Conservation (phyloP, 1,284 basidiomycete genomes). For the Sphaerobolus stellatus region DNA sequence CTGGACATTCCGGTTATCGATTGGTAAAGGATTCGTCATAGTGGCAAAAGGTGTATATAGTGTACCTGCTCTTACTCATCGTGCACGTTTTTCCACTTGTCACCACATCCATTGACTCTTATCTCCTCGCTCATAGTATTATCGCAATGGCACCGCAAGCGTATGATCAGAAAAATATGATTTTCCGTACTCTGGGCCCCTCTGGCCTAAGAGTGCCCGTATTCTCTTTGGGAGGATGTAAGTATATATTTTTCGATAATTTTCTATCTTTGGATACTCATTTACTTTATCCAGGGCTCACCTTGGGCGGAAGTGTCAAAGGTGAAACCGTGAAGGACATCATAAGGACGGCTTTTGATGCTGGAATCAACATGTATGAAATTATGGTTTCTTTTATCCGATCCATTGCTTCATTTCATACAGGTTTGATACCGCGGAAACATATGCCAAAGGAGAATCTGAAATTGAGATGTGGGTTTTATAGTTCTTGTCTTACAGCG, state of each 20-base stretch:
- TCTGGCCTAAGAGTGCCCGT: slow-evolving; percentile 76
- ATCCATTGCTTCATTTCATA: no score
- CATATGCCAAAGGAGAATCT: slow-evolving; percentile 69
- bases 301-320: slow-evolving; percentile 66
- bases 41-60: no score
- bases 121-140: no score
- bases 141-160: no score
- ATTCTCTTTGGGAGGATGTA: slow-evolving; percentile 81
- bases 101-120: no score
- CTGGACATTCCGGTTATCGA: no score
- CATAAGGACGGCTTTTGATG: slow-evolving; percentile 62
- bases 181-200: slow-evolving; percentile 71
- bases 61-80: no score
- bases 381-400: neutral
- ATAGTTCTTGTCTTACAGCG: no score
- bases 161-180: slow-evolving; percentile 67
- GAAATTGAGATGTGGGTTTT: slow-evolving; percentile 60
- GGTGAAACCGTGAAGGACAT: slow-evolving; percentile 75
- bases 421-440: slow-evolving; percentile 64
- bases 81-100: no score
- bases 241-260: slow-evolving; percentile 28
- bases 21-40: no score
- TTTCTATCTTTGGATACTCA: neutral
- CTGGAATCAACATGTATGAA: slow-evolving; percentile 65
- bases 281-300: slow-evolving; percentile 47